phyloP scores from a whole-genome alignment of 306 rosid genomes.

The Luffa acutangula region DNA sequence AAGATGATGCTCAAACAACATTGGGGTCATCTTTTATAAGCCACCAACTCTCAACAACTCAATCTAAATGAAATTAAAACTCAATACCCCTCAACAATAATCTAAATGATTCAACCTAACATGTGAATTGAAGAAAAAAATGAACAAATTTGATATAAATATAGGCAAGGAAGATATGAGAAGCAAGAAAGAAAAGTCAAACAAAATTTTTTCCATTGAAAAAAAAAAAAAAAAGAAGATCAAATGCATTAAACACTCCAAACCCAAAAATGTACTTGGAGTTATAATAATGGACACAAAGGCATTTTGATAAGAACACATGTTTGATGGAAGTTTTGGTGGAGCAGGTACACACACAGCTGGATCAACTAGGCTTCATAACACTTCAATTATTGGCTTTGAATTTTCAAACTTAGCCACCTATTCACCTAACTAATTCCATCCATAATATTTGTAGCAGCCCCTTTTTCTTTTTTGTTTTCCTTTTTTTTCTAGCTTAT shows the following conservation, averaged over 20 bases:
- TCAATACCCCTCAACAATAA: neutral
- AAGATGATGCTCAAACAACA: neutral
- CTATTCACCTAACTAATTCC: neutral
- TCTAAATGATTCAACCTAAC: neutral
- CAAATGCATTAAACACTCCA: neutral
- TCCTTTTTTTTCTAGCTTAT: neutral
- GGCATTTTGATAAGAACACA: neutral
- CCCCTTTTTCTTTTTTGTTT: neutral
- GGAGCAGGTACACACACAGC: neutral
- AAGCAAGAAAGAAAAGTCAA: constrained; percentile 4
- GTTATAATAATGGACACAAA: neutral
- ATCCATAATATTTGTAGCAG: neutral
- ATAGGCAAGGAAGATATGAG: neutral
- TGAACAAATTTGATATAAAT: neutral
- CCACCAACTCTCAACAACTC: neutral
- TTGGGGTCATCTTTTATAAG: neutral
- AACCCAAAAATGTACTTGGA: neutral
- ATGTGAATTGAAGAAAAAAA: constrained; percentile 1
- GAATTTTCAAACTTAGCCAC: neutral
- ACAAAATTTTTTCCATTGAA: neutral
- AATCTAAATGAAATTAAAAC: neutral
- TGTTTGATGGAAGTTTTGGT: neutral
- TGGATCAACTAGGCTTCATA: neutral
- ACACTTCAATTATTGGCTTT: neutral
- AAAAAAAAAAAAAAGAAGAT: neutral